Base-by-base conservation (phyloP, 257 asterid genomes). In the Marsdenia floribunda region DNA sequence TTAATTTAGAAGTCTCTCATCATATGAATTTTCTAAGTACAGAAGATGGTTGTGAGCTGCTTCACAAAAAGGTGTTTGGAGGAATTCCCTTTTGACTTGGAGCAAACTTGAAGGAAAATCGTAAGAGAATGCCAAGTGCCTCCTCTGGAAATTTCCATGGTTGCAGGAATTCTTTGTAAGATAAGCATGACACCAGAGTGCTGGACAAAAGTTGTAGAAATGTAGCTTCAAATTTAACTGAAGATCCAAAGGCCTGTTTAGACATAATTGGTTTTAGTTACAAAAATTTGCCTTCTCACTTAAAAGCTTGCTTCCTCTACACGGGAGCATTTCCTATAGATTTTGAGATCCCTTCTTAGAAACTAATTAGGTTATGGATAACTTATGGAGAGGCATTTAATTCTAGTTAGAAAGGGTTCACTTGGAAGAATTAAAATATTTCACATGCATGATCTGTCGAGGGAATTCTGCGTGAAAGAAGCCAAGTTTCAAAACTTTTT, bases 261-360 rank as follows among this genome's bases (percentile, higher is more conserved):
- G 76, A 77, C 59, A 64, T 80, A 40, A 29, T 80, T 50, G 79
- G 47, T 37, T 57, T 77, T 53, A 81, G 84, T 53, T 81, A 76
- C 40, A 72, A 72, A 37, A 59, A 86, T 74, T 50, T 86, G 60
- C 87, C 85, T 40, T 77, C 65, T 44, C 81, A 76, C 68, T 71
- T 83, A 58, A 81, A 76, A 61, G 10, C 52, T 19, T 66, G 52
- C 50, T 38, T 66, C 26, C 49, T 66, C 24, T 66, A 38, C 11
- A 16, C 37, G 24, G 71, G 71, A 38, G 71, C 26, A 37, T 66
- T 66, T n/a, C 71, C 50, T 14, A 29, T 9, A 66, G 33, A 66
- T 44, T 38, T 3, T 35, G 29, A 12, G 11, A 66, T 66, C 22
- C 71, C 50, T 19, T 16, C 26, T 18, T 14, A 44, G 71, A 37